Percentiles rank a stretch among this genome's conserved stretches.
Evolutionary conservation across 2,329 filamentous ascomycete species (phyloP).

Genomic region (Diplodia corticola): DNA sequence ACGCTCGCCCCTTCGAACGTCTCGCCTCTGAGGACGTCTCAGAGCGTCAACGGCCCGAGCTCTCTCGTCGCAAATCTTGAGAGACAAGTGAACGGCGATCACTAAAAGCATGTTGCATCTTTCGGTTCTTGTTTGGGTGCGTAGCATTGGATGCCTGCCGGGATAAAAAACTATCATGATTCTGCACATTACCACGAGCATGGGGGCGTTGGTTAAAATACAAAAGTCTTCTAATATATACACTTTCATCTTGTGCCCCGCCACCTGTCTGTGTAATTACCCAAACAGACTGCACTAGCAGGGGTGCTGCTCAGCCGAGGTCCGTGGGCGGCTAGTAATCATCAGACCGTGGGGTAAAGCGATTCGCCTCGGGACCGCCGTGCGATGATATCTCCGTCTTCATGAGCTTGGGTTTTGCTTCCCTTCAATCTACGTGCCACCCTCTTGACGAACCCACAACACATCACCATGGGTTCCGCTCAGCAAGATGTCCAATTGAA

Average conservation of each 20-base stretch:
- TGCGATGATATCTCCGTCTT: background rate
- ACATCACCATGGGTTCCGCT: slow-evolving; percentile 23
- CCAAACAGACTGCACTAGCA: background rate
- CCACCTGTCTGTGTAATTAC: background rate
- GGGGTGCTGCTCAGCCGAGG: background rate
- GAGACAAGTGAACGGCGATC: slow-evolving; percentile 20
- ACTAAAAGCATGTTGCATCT: slow-evolving; percentile 19
- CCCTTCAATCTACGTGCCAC: background rate
- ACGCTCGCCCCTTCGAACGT: slow-evolving; percentile 33
- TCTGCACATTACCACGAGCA: background rate
- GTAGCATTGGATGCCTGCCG: background rate
- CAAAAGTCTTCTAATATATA: slow-evolving; percentile 1
- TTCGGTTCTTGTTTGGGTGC: slow-evolving; percentile 4
- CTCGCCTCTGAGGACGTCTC: slow-evolving; percentile 27
- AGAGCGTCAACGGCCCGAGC: background rate
- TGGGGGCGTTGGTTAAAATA: slow-evolving; percentile 12
- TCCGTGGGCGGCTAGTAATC: background rate
- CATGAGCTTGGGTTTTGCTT: background rate
- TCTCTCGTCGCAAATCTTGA: slow-evolving; percentile 22
- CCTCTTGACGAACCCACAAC: background rate
- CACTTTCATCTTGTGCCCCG: background rate
- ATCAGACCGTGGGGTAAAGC: slow-evolving; percentile 11
- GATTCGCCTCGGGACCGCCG: background rate
- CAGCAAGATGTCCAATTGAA: slow-evolving; percentile 36
- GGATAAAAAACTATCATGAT: background rate